phyloP scores from a whole-genome alignment of 2,329 filamentous ascomycete genomes.

The Epichloe aotearoae region DNA sequence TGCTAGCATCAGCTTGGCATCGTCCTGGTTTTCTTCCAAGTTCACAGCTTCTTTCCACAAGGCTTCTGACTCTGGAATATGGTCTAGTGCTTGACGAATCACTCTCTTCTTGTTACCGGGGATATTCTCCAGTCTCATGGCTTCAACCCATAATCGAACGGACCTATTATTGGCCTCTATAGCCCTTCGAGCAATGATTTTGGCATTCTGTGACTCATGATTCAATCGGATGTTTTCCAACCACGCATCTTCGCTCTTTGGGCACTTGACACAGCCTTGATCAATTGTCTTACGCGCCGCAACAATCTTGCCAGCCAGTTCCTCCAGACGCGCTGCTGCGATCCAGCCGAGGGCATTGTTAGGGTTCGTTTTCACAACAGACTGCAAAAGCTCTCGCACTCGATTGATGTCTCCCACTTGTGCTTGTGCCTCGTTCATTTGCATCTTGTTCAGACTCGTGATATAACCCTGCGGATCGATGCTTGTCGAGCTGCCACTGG shows the following conservation, averaged over 20 bases:
- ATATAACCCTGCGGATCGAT: conserved; percentile 95
- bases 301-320: conserved; percentile 82
- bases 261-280: conserved; percentile 78
- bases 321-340: conserved; percentile 81
- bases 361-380: conserved; percentile 92
- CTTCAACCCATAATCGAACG: conserved; percentile 85
- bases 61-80: conserved; percentile 85
- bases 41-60: conserved; percentile 99
- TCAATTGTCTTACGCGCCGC: conserved; percentile 80
- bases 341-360: conserved; percentile 94
- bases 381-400: conserved; percentile 83
- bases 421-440: conserved; percentile 64
- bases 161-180: conserved; percentile 86
- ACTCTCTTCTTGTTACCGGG: conserved; percentile 81
- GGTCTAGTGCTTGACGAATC: conserved; percentile 77
- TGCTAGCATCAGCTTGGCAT: conserved; percentile 77
- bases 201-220: conserved; percentile 73
- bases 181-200: conserved; percentile 85
- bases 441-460: conserved; percentile 74
- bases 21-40: conserved; percentile 76
- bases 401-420: conserved; percentile 92
- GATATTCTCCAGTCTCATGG: conserved; percentile 82
- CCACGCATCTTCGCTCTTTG: conserved; percentile 92
- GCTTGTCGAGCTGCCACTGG: conserved; percentile 70
- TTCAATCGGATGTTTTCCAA: conserved; percentile 90